A percentile compares a stretch with the other conserved stretches of the same genome.
Conservation (phyloP, 129 eudicot species). For the Helianthus tuberosus region DNA sequence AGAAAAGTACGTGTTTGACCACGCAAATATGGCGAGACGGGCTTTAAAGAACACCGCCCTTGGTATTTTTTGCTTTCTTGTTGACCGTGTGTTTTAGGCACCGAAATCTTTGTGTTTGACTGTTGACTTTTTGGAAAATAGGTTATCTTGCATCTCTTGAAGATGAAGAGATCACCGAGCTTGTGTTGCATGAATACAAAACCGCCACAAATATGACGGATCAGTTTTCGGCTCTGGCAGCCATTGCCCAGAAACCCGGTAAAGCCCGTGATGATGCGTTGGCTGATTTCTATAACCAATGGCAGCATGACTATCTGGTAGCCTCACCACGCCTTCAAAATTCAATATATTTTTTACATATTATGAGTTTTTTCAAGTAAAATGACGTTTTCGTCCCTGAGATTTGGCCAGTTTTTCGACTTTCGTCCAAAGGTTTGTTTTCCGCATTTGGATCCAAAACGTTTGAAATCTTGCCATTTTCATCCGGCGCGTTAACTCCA, state of each 20-base stretch:
- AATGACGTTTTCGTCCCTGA: too few relatives aligned
- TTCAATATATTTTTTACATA: too few relatives aligned
- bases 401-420: too few relatives aligned
- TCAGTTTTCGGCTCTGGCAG: conserved; percentile 84
- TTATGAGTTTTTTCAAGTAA: too few relatives aligned
- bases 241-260: conserved; percentile 91
- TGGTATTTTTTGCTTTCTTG: conserved; percentile 40
- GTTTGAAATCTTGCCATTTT: too few relatives aligned
- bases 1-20: conserved; percentile 60
- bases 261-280: conserved; percentile 71
- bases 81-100: not conserved
- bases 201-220: conserved; percentile 94
- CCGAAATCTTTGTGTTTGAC: not conserved
- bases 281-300: conserved; percentile 83
- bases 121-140: conserved; percentile 38
- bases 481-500: too few relatives aligned
- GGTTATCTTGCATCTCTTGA: conserved; percentile 86
- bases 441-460: too few relatives aligned
- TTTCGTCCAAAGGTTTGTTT: too few relatives aligned
- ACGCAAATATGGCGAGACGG: conserved; percentile 84
- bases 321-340: not conserved
- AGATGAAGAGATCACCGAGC: conserved; percentile 65
- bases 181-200: conserved; percentile 79
- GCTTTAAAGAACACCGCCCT: conserved; percentile 86
- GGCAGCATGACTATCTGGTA: conserved; percentile 95